Conservation (phyloP, 1,139 yeast genomes). For the Arxiozyma telluris region DNA sequence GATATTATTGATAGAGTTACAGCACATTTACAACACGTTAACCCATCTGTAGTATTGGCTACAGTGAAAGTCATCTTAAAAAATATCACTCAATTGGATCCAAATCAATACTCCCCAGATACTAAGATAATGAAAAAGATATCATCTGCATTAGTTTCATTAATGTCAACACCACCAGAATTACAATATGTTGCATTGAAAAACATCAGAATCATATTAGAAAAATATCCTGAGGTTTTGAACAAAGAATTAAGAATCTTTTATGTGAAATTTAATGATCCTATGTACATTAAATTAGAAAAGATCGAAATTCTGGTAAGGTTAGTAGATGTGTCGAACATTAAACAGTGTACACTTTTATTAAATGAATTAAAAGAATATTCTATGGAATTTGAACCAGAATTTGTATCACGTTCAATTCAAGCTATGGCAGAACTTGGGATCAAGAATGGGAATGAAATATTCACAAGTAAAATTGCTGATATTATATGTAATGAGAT, state of each 20-base stretch:
- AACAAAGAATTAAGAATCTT: conserved; percentile 80
- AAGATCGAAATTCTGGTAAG: conserved; percentile 86
- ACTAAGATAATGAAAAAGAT: conserved; percentile 47
- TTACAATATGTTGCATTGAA: conserved; percentile 92
- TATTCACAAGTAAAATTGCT: conserved; percentile 45
- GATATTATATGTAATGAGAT: conserved; percentile 60
- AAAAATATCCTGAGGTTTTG: conserved; percentile 75
- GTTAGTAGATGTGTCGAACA: conserved; percentile 48
- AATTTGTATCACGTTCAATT: conserved; percentile 75
- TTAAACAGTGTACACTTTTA: conserved; percentile 56
- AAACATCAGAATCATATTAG: conserved; percentile 82
- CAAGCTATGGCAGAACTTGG: conserved; percentile 85
- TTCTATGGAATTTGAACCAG: conserved; percentile 89
- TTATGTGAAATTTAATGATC: conserved; percentile 90
- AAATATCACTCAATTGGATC: conserved; percentile 37
- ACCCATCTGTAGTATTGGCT: conserved; percentile 88
- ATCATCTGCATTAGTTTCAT: conserved; percentile 85
- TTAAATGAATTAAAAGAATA: conserved; percentile 85
- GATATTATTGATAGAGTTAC: conserved; percentile 85
- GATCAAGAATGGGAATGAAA: conserved; percentile 51
- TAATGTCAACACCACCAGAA: conserved; percentile 82
- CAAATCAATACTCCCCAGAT: conserved; percentile 8
- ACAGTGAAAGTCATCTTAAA: conserved; percentile 75
- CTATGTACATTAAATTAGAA: conserved; percentile 84
- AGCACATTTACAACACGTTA: conserved; percentile 96